Base-by-base conservation (phyloP, 2,329 filamentous ascomycete genomes). In the Colletotrichum orchidophilum region DNA sequence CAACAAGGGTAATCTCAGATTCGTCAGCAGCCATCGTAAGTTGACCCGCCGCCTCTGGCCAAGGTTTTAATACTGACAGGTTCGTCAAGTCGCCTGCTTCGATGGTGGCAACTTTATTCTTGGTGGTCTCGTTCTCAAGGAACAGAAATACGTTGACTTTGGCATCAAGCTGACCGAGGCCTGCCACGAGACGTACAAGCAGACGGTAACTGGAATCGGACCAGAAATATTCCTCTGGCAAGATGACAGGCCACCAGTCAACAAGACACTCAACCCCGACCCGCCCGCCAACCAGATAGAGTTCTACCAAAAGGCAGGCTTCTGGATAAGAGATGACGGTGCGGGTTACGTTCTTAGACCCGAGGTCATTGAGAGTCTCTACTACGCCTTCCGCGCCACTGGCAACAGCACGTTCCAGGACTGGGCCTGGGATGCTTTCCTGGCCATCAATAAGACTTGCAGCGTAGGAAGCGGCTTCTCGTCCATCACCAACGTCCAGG, bases 21-120 rank as follows among this genome's bases (percentile, higher is more conserved):
- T 86, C 33, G 71, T 80, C 2, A 88, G 87, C 0, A 82, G 86
- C 27, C 88, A 90, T 75, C 78, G 86, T 87, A 76, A 80, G 84
- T 80, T 12, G 15, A 4, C 31, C 62, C 31, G n/a, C 33, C n/a
- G 7, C 24, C 1, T 74, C 75, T 29, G 31, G 9, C n/a, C 42
- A 15, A 21, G 13, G 66, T 74, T 35, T 73, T 72, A 54, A 54
- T 24, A 77, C 83, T 35, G 74, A 75, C 55, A 9, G 85, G 79
- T 26, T 79, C 87, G 67, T 79, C 49, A 64, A 89, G 87, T 97
- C 70, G 92, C 93, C 42, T 96, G 94, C 80, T 97, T 97, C 77
- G 89, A 93, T 67, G 94, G 93, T 39, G 95, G 95, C 18, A 97
- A 92, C 80, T 94, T 97, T 82, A 91, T 97, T 75, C 88, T 97